Conservation (phyloP, 1,139 yeast genomes). For the Zygosaccharomyces sapae region DNA sequence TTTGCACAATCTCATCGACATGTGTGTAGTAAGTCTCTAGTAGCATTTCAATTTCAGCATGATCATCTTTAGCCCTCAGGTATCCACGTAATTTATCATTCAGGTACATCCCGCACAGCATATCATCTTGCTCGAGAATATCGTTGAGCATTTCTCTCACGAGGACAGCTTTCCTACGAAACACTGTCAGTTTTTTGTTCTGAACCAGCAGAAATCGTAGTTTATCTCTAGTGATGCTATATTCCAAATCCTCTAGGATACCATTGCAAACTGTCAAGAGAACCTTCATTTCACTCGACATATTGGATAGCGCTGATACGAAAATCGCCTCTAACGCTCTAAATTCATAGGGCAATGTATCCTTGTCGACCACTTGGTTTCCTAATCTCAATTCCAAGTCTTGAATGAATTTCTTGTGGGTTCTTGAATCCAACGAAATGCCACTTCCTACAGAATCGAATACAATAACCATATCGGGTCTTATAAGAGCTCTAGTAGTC, state of each 20-base stretch:
- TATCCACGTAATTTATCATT: conserved; percentile 40
- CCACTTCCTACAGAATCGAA: conserved; percentile 46
- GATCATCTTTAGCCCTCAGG: conserved; percentile 39
- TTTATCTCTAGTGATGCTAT: conserved; percentile 77
- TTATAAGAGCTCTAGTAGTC: conserved; percentile 66
- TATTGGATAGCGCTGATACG: conserved; percentile 74
- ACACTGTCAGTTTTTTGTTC: conserved; percentile 74
- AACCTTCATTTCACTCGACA: conserved; percentile 79
- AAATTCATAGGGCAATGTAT: conserved; percentile 59
- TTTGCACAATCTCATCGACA: conserved; percentile 77
- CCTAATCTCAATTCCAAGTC: conserved; percentile 28
- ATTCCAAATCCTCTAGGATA: conserved; percentile 76
- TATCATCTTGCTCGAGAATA: conserved; percentile 78
- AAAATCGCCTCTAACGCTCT: conserved; percentile 86
- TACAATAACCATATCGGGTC: conserved; percentile 58
- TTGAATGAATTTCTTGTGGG: conserved; percentile 33
- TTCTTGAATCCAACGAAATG: conserved; percentile 30
- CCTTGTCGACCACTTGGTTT: conserved; percentile 30
- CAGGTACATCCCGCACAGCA: conserved; percentile 63
- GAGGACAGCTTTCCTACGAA: conserved; percentile 76
- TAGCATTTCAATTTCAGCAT: conserved; percentile 68
- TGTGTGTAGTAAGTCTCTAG: conserved; percentile 72
- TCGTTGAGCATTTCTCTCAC: conserved; percentile 86
- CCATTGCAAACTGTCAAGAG: conserved; percentile 72
- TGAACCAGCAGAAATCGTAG: conserved; percentile 74